These are phyloP conservation scores for Incumbomyces delicatus DNA, from an alignment of 2,329 filamentous ascomycete species.

Conservation along the genomic window DNA sequence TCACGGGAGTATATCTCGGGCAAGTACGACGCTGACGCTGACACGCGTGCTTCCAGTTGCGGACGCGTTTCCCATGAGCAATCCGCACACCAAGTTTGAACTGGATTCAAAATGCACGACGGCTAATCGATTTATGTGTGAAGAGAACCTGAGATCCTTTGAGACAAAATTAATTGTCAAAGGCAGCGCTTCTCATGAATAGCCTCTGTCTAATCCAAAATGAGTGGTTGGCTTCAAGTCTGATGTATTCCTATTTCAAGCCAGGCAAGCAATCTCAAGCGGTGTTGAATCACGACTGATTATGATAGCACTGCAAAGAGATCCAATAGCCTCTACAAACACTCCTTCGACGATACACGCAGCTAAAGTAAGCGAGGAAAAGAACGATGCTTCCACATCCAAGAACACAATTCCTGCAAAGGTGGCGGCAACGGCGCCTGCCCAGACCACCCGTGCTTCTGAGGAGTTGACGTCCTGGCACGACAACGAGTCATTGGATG, in stretches of 20 bases:
- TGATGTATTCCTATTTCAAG: constrained; percentile 6
- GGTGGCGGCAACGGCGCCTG: too few relatives aligned
- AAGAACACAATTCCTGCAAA: not conserved
- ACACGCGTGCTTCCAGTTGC: not conserved
- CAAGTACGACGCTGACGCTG: not conserved
- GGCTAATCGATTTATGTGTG: too few relatives aligned
- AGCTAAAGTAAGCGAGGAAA: too few relatives aligned
- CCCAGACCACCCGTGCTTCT: too few relatives aligned
- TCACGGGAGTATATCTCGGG: too few relatives aligned
- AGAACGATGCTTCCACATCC: too few relatives aligned
- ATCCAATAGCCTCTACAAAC: too few relatives aligned
- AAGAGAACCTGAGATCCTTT: not conserved
- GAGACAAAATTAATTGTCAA: not conserved
- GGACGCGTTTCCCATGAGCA: not conserved
- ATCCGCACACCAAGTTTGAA: not conserved
- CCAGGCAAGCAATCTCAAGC: not conserved
- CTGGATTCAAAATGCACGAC: too few relatives aligned
- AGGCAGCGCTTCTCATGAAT: not conserved
- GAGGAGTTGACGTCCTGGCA: too few relatives aligned
- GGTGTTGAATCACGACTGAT: not conserved
- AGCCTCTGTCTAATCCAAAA: not conserved
- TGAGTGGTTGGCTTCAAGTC: not conserved
- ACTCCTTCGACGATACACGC: too few relatives aligned
- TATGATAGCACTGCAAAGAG: not conserved
- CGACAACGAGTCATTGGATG: too few relatives aligned